Evolutionary conservation across 2,329 filamentous ascomycete species (phyloP).

Genomic region (Ophiosphaerella narmari): DNA sequence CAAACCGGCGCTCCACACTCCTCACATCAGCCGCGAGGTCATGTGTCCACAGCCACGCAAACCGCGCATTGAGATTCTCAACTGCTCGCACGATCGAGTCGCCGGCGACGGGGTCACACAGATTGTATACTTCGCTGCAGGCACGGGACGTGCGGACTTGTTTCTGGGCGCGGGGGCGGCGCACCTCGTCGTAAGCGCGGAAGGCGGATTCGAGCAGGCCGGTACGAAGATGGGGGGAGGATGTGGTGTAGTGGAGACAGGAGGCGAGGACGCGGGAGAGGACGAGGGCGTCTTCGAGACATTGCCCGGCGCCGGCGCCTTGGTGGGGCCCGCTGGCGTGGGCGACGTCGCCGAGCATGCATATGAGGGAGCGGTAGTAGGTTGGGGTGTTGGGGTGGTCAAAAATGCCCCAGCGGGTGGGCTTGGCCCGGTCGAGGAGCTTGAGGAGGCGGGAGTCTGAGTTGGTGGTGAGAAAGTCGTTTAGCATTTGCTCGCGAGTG

Average conservation of each 20-base stretch:
- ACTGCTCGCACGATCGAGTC: constrained; percentile 17
- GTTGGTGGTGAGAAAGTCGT: constrained; percentile 19
- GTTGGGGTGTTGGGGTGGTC: constrained; percentile 29
- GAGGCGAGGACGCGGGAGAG: constrained; percentile 25
- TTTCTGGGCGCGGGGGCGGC: constrained; percentile 29
- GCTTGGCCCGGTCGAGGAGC: constrained; percentile 21
- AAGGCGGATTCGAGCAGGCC: constrained; percentile 21
- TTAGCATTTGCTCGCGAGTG: constrained; percentile 26
- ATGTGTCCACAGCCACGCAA: constrained; percentile 28
- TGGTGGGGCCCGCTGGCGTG: constrained; percentile 33
- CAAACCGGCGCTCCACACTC: constrained; percentile 1
- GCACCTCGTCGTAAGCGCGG: constrained; percentile 26
- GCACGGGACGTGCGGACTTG: constrained; percentile 22
- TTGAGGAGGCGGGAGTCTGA: constrained; percentile 19
- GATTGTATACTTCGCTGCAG: constrained; percentile 18
- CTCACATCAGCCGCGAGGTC: constrained; percentile 21
- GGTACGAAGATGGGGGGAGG: constrained; percentile 6
- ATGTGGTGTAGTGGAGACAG: constrained; percentile 5
- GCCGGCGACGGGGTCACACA: constrained; percentile 7
- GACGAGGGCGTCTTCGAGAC: constrained; percentile 36
- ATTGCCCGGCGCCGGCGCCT: constrained; percentile 34
- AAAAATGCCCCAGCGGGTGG: constrained; percentile 30
- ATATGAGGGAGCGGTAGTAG: constrained; percentile 26
- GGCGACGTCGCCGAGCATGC: constrained; percentile 33
- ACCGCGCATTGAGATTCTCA: constrained; percentile 15